Evolutionary conservation across 2,329 filamentous ascomycete species (phyloP).

Genomic region (Truncatella angustata): DNA sequence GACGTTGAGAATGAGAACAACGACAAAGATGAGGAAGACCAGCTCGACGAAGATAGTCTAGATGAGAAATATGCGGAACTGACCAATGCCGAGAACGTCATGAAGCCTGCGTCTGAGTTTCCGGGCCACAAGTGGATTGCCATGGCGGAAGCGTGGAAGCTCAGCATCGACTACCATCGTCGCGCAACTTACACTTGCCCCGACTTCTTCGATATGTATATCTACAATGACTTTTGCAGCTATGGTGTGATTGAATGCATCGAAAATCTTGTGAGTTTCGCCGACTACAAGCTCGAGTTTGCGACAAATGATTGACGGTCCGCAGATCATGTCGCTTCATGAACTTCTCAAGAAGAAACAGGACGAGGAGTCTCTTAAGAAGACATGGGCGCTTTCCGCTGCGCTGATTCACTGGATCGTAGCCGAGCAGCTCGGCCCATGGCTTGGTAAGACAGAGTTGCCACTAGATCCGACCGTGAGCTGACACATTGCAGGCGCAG

Average conservation of each 20-base stretch:
- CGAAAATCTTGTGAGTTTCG: slow-evolving; percentile 23
- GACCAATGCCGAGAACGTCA: slow-evolving; percentile 12
- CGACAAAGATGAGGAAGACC: slow-evolving; percentile 18
- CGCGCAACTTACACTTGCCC: slow-evolving; percentile 20
- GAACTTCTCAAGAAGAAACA: slow-evolving; percentile 20
- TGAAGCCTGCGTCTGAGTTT: neutral
- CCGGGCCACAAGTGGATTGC: slow-evolving; percentile 10
- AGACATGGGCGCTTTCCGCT: slow-evolving; percentile 21
- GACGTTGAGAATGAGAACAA: slow-evolving; percentile 20
- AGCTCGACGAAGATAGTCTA: slow-evolving; percentile 19
- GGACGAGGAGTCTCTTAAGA: slow-evolving; percentile 16
- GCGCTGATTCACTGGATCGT: slow-evolving; percentile 18
- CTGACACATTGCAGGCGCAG: slow-evolving; percentile 7
- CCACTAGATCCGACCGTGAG: no score
- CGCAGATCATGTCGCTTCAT: slow-evolving; percentile 13
- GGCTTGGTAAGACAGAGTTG: slow-evolving; percentile 1
- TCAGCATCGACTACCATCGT: slow-evolving; percentile 14
- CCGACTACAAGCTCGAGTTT: neutral
- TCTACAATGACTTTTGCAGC: slow-evolving; percentile 27
- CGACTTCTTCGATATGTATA: slow-evolving; percentile 28
- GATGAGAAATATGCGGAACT: slow-evolving; percentile 14
- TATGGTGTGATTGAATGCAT: slow-evolving; percentile 27
- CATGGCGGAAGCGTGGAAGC: slow-evolving; percentile 20
- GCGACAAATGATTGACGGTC: neutral
- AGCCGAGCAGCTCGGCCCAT: slow-evolving; percentile 14